Base-by-base conservation (phyloP, 441 rosid genomes). In the Euphorbia neoarborescens region DNA sequence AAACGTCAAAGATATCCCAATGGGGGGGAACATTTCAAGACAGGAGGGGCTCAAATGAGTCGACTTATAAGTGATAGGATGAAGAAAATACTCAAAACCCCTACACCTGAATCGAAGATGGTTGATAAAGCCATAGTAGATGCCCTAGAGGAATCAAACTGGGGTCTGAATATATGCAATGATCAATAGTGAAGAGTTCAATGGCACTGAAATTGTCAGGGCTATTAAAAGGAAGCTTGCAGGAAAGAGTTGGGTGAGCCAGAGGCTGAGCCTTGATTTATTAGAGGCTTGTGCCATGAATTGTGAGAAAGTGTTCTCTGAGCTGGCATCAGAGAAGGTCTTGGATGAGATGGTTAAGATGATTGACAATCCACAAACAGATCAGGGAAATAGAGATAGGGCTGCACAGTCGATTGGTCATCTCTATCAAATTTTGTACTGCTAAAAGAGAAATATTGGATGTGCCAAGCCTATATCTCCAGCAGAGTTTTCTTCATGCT, bases 271-370 rank as follows among this genome's bases (percentile, higher is more conserved):
- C 72, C 92, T 92, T 57, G 96, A 87, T 79, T 84, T 92, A 81
- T 70, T 92, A 50, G 98, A 92, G 73, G 84, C 89, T 4, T 87
- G 94, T 71, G 78, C 89, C 25, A 87, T 82, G 87, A 92, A 92
- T 54, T 92, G 96, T 7, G 90, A 89, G 75, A 92, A 89, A 78
- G 87, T 88, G 7, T 88, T 86, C 82, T 89, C 94, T 0, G 98
- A 88, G 81, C 81, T 92, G 61, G 92, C 92, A 0, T 87, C 91
- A 0, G 94, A 89, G 83, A 89, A 83, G 65, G 87, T 90, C 69
- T 80, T 92, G 85, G 96, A 92, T 64, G 98, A 92, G 77, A 89
- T 90, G 96, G 90, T 86, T 75, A 87, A 65, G 90, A 77, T 90
- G 79, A 84, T 92, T 54, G 85, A 89, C 75, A 84, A 83, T 66